Percentiles rank a stretch among this genome's conserved stretches.
These are phyloP conservation scores for Parietaria judaica DNA, from an alignment of 306 rosid species.

Conservation along the genomic window DNA sequence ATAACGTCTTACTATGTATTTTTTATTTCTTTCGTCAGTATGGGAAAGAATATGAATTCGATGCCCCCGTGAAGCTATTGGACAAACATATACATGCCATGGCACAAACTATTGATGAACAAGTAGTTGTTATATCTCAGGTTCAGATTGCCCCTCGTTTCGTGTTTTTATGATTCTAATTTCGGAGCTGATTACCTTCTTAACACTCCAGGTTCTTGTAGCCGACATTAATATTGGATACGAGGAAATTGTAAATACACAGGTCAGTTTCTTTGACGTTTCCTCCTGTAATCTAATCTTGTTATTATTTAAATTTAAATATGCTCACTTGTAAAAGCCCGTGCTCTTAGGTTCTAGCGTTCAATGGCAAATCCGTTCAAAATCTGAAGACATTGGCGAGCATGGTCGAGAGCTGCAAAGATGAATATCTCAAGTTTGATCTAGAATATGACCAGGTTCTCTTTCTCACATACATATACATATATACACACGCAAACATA, in stretches of 20 bases:
- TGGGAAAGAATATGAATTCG: constrained; percentile 68
- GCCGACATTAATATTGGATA: constrained; percentile 79
- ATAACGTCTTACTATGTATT: not conserved
- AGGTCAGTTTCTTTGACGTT: constrained; percentile 29
- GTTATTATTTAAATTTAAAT: not conserved
- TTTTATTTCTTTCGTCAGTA: constrained; percentile 39
- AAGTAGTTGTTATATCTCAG: constrained; percentile 74
- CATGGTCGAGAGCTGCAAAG: constrained; percentile 63
- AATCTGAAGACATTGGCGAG: constrained; percentile 60
- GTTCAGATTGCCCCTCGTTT: constrained; percentile 20
- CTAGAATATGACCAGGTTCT: constrained; percentile 68
- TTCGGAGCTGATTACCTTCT: constrained; percentile 1
- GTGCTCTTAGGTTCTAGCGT: constrained; percentile 45
- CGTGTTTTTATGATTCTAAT: constrained; percentile 1
- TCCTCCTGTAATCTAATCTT: not conserved
- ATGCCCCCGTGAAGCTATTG: constrained; percentile 77
- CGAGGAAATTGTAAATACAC: constrained; percentile 71
- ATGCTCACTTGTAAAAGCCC: constrained; percentile 5
- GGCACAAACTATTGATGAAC: constrained; percentile 66
- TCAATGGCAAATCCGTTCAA: constrained; percentile 59
- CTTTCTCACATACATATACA: not conserved
- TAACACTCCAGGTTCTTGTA: constrained; percentile 59
- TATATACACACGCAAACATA: not conserved
- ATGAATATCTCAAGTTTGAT: constrained; percentile 59
- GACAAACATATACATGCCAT: constrained; percentile 71